Percentiles rank a stretch among this genome's conserved stretches.
Conservation (phyloP, 2,329 filamentous ascomycete genomes). For the Nectriaceae sp. region DNA sequence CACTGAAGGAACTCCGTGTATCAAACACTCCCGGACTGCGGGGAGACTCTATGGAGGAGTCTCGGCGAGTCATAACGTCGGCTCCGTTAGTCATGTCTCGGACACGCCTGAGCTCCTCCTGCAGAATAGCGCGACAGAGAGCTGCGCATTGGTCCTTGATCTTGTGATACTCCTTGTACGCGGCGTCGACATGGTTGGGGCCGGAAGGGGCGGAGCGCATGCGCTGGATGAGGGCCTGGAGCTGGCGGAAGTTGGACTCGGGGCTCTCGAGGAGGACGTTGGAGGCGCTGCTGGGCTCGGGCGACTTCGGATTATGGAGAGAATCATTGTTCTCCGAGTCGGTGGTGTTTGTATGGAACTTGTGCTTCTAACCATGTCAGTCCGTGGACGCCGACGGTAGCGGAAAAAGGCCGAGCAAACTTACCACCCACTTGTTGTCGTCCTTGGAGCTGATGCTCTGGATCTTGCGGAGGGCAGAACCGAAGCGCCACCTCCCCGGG, state of each 20-base stretch:
- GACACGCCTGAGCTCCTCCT: constrained; percentile 39
- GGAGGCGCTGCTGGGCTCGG: constrained; percentile 24
- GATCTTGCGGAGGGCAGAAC: constrained; percentile 20
- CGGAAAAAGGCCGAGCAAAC: background rate
- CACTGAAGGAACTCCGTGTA: constrained; percentile 41
- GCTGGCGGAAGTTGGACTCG: constrained; percentile 37
- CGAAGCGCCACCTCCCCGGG: constrained; percentile 24
- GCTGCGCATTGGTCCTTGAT: constrained; percentile 41
- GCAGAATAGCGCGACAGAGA: constrained; percentile 42
- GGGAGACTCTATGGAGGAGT: constrained; percentile 34
- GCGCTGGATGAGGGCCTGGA: constrained; percentile 37
- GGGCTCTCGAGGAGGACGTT: constrained; percentile 28
- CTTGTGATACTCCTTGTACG: constrained; percentile 47
- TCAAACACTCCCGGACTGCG: constrained; percentile 34
- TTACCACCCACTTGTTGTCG: constrained; percentile 21
- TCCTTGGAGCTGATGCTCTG: constrained; percentile 20
- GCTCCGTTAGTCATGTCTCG: constrained; percentile 19
- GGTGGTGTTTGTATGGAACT: constrained; percentile 7
- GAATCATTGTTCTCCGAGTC: constrained; percentile 32
- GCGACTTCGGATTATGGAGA: constrained; percentile 24
- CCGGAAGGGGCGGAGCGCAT: constrained; percentile 36
- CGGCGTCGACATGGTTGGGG: constrained; percentile 43
- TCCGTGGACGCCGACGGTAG: background rate
- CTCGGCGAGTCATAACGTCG: constrained; percentile 28
- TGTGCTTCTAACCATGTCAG: constrained; percentile 1